Evolutionary conservation across 176 grass and related monocot species (phyloP).

Genomic region (Puccinellia tenuiflora): DNA sequence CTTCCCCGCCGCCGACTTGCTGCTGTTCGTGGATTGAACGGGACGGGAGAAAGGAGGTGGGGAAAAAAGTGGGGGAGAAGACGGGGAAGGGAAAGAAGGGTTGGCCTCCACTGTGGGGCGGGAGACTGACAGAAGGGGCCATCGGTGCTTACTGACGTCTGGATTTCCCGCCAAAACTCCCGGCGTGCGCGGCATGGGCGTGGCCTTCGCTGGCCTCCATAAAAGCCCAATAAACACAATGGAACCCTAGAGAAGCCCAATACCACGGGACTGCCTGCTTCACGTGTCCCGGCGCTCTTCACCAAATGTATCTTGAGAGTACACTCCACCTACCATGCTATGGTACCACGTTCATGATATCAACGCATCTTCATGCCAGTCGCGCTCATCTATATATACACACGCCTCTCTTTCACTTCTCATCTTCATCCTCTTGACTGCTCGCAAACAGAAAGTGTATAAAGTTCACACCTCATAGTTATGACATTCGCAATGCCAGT

Average conservation of each 20-base stretch:
- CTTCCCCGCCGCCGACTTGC: not conserved
- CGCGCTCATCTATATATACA: not conserved
- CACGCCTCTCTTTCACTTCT: not conserved
- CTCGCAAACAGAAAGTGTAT: too few relatives aligned
- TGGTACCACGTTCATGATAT: not conserved
- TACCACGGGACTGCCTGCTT: too few relatives aligned
- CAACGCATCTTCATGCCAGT: not conserved
- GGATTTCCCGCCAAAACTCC: slow-evolving; percentile 37
- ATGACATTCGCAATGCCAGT: too few relatives aligned
- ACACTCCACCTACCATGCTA: not conserved
- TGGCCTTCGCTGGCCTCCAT: not conserved
- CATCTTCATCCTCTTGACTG: too few relatives aligned
- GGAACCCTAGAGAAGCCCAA: not conserved
- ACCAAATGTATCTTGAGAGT: too few relatives aligned
- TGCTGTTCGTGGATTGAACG: not conserved
- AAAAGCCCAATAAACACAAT: not conserved
- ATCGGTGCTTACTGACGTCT: not conserved
- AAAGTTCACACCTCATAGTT: too few relatives aligned
- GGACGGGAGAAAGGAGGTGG: not conserved
- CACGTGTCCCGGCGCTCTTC: too few relatives aligned
- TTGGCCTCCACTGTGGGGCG: too few relatives aligned
- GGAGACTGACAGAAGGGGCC: not conserved
- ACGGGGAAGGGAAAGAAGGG: not conserved
- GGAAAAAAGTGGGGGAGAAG: not conserved
- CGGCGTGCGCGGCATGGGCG: too few relatives aligned